A percentile compares a stretch with the other conserved stretches of the same genome.
Conservation (phyloP, 345 rosid genomes). For the Citrus hindsii region DNA sequence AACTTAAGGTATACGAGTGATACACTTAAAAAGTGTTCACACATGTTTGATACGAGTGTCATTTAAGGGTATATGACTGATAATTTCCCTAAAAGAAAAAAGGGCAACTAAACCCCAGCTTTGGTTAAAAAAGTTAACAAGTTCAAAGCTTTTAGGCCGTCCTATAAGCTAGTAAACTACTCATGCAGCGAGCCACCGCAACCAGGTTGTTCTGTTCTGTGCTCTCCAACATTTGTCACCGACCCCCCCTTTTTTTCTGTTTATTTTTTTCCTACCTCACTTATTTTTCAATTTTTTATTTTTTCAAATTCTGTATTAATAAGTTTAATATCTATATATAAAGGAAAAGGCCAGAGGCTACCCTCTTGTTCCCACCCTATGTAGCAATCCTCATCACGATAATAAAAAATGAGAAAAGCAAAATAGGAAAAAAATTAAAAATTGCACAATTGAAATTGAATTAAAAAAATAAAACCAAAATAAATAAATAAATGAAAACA, state of each 20-base stretch:
- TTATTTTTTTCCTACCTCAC: background rate
- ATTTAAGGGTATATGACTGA: too few relatives aligned
- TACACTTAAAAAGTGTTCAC: too few relatives aligned
- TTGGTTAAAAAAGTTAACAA: background rate
- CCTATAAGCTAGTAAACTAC: too few relatives aligned
- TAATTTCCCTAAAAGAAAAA: background rate
- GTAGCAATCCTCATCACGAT: too few relatives aligned
- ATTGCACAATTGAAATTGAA: background rate
- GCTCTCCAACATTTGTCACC: constrained; percentile 1
- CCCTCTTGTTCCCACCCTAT: too few relatives aligned
- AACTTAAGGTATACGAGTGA: too few relatives aligned
- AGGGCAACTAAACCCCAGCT: background rate
- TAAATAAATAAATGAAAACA: background rate
- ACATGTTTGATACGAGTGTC: too few relatives aligned
- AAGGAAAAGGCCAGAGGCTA: too few relatives aligned
- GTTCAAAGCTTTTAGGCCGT: background rate
- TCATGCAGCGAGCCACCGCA: background rate
- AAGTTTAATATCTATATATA: too few relatives aligned
- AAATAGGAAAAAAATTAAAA: background rate
- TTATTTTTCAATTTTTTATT: background rate
- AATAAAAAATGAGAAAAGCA: background rate
- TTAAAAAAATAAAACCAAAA: background rate
- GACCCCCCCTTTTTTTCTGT: background rate
- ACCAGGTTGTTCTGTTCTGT: background rate
- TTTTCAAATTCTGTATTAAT: too few relatives aligned